These are phyloP conservation scores for Podochytrium sp. DNA, from an alignment of 192 early-diverging fungal genomes.

Conservation along the genomic window DNA sequence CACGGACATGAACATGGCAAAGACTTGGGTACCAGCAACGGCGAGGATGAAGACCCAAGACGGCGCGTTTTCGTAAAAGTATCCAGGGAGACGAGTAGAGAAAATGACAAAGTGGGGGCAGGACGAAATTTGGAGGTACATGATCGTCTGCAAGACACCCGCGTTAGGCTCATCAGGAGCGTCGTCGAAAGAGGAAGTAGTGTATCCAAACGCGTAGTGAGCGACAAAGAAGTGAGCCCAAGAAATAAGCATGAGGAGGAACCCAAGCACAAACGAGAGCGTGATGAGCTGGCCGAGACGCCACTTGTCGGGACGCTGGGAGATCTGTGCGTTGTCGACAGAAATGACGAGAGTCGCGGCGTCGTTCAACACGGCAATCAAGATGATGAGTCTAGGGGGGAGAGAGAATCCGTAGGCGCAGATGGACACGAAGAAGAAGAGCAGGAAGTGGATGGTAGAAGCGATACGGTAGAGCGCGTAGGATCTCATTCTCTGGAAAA, in stretches of 20 bases:
- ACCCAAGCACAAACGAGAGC: slow-evolving; percentile 86
- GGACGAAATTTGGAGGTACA: slow-evolving; percentile 94
- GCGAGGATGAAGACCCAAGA: slow-evolving; percentile 77
- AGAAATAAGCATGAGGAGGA: slow-evolving; percentile 62
- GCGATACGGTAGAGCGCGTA: slow-evolving; percentile 87
- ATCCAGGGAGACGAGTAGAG: slow-evolving; percentile 86
- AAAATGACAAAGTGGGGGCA: slow-evolving; percentile 96
- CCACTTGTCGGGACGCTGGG: slow-evolving; percentile 85
- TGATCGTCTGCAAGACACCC: slow-evolving; percentile 78
- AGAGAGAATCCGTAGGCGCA: slow-evolving; percentile 83
- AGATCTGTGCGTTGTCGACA: slow-evolving; percentile 82
- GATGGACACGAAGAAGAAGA: slow-evolving; percentile 88
- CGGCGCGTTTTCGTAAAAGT: slow-evolving; percentile 87
- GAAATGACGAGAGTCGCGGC: slow-evolving; percentile 93
- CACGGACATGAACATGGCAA: slow-evolving; percentile 90
- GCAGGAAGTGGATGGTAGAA: slow-evolving; percentile 92
- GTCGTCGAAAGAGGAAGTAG: background rate
- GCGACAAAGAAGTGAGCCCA: slow-evolving; percentile 79
- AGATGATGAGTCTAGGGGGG: slow-evolving; percentile 83
- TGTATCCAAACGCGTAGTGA: slow-evolving; percentile 62
- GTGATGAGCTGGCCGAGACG: slow-evolving; percentile 85
- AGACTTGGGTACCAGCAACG: slow-evolving; percentile 86
- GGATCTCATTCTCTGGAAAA: slow-evolving; percentile 92
- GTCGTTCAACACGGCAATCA: slow-evolving; percentile 90
- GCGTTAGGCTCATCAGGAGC: slow-evolving; percentile 22